Evolutionary conservation across 345 rosid species (phyloP), one percentile per base, ranked within the genome.

Genomic region (Reutealis trisperma): DNA sequence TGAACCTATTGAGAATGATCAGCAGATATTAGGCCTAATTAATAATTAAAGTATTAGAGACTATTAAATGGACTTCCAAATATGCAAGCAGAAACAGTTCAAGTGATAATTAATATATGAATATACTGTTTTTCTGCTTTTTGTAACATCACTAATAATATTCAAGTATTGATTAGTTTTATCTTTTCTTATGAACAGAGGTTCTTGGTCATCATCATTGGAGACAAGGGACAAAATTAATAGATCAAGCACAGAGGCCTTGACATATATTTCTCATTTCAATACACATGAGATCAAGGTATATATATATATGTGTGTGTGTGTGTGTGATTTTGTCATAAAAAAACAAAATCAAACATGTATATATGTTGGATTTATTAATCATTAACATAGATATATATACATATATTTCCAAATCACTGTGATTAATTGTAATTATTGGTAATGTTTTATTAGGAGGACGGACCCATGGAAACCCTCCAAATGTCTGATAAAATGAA

Each of bases 121-220:
- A 37, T 37, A 4, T 37, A 37, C 6, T 4, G 41, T 37, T 0
- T 37, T 37, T 37, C 41, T 37, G 37, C 3, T 7, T 37, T 37
- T 37, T 37, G 41, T 5, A 37, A 37, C 41, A 37, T 37, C 41
- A 37, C 0, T 37, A 37, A 37, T 37, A 37, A 37, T 37, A 37
- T 37, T 37, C 41, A 37, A 37, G 0, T 37, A 37, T 6, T 4
- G 41, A 37, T 37, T 37, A 37, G 6, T 5, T 37, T 37, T 37
- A 37, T 37, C 6, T 4, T 37, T 59, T 52, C 52, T 19, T 59
- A 25, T 80, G 70, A 63, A 75, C 88, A 92, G 97, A 64, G 81
- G 76, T 72, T 75, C 88, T 59, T 82, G 86, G 90, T 62, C 87
- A 78, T 78, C 89, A 58, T 83, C 90, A 74, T 78, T 71, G 83